A percentile compares a stretch with the other conserved stretches of the same genome.
Evolutionary conservation across 2,329 filamentous ascomycete genomes (phyloP).

Genomic region (Sordariomycetes sp.): DNA sequence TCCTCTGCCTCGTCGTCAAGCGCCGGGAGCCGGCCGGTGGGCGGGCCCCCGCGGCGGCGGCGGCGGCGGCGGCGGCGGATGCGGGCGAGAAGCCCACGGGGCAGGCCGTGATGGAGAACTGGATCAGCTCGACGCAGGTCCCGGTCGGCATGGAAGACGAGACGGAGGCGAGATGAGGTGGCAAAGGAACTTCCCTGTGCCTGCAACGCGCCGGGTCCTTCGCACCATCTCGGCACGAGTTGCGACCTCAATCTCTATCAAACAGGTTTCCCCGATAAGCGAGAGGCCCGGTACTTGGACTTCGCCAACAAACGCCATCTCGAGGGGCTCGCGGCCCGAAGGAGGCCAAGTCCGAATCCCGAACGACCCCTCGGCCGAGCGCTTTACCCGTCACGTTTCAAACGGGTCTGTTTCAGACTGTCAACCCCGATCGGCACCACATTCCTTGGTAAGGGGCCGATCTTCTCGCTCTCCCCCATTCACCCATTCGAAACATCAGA

Average conservation of each 20-base stretch:
- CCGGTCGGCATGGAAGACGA: conserved; percentile 21
- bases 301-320: not conserved
- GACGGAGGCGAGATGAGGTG: not conserved
- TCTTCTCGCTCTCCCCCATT: not conserved
- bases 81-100: conserved; percentile 19
- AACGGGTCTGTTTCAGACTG: not conserved
- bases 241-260: too few species aligned
- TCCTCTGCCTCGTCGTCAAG: conserved; percentile 81
- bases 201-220: too few species aligned
- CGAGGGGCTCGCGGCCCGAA: too few species aligned
- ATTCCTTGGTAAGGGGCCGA: not conserved
- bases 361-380: too few species aligned
- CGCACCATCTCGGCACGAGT: too few species aligned
- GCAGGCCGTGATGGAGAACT: conserved; percentile 72
- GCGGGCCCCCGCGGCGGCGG: conserved; percentile 15
- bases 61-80: conserved; percentile 7
- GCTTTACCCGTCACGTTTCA: not conserved
- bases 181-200: not conserved
- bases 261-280: too few species aligned
- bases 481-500: conserved; percentile 4
- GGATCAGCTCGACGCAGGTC: conserved; percentile 71
- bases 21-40: conserved; percentile 46
- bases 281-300: too few species aligned
- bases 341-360: not conserved
- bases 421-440: not conserved